phyloP scores from a whole-genome alignment of 352 stramenopile species.

The Stephanocyclus meneghinianus region DNA sequence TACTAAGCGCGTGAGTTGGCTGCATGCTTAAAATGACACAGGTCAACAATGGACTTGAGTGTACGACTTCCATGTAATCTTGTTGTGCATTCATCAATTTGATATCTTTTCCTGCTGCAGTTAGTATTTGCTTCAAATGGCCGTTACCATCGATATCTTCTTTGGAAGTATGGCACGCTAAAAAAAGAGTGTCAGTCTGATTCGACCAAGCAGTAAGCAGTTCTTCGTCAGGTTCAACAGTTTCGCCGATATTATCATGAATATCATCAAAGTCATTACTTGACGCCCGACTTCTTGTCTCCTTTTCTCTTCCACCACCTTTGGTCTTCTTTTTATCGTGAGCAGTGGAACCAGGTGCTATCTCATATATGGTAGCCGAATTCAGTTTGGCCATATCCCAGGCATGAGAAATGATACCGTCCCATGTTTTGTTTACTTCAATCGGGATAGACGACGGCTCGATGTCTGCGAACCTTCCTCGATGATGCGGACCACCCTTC shows the following conservation, averaged over 20 bases:
- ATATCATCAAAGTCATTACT: conserved; percentile 1
- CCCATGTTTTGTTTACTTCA: conserved; percentile 23
- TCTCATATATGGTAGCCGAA: background rate
- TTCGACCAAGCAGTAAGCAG: conserved; percentile 17
- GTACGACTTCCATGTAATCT: conserved; percentile 17
- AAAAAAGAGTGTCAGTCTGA: conserved; percentile 19
- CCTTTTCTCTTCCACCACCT: background rate
- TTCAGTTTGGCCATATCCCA: conserved; percentile 23
- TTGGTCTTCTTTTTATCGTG: background rate
- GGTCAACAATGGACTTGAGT: conserved; percentile 10
- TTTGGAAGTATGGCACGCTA: conserved; percentile 15
- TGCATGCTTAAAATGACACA: conserved; percentile 26
- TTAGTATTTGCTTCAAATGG: conserved; percentile 24
- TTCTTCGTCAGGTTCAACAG: conserved; percentile 9
- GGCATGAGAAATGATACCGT: conserved; percentile 23
- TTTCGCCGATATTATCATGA: background rate
- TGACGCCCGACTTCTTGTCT: background rate
- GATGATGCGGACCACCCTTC: background rate
- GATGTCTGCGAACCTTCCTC: conserved; percentile 18
- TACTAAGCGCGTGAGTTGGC: conserved; percentile 13
- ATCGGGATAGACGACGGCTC: conserved; percentile 9
- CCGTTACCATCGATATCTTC: conserved; percentile 6
- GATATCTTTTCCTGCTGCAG: conserved; percentile 16
- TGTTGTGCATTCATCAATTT: background rate
- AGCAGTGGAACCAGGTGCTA: too few relatives aligned